Evolutionary conservation across 1,139 yeast genomes (phyloP).

Genomic region (Hyphopichia burtonii): DNA sequence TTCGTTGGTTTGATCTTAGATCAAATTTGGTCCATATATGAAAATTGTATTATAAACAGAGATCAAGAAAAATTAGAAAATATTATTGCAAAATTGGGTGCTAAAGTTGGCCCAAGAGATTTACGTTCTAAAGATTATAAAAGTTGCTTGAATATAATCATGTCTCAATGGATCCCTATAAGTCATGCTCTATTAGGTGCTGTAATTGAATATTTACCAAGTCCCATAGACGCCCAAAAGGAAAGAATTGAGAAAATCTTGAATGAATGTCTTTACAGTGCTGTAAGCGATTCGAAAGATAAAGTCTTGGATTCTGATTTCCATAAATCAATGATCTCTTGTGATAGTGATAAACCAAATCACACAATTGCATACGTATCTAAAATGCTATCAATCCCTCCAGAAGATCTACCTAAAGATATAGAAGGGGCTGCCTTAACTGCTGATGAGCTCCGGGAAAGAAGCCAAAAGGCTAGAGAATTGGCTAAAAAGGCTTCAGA

Average conservation of each 20-base stretch:
- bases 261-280: slow-evolving; percentile 43
- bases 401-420: slow-evolving; percentile 71
- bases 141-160: slow-evolving; percentile 59
- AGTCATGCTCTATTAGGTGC: slow-evolving; percentile 82
- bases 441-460: slow-evolving; percentile 63
- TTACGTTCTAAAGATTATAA: slow-evolving; percentile 76
- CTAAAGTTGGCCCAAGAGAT: slow-evolving; percentile 74
- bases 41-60: slow-evolving; percentile 61
- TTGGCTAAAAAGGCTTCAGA: slow-evolving; percentile 70
- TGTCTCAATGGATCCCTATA: slow-evolving; percentile 94
- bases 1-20: slow-evolving; percentile 88
- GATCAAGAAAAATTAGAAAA: slow-evolving; percentile 72
- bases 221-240: slow-evolving; percentile 74
- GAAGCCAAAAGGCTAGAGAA: slow-evolving; percentile 68
- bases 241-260: slow-evolving; percentile 69
- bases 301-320: slow-evolving; percentile 47
- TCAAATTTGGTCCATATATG: slow-evolving; percentile 90
- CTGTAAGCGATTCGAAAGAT: slow-evolving; percentile 43
- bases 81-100: slow-evolving; percentile 67
- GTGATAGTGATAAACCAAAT: slow-evolving; percentile 55
- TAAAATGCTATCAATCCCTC: slow-evolving; percentile 83
- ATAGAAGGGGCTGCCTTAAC: slow-evolving; percentile 30
- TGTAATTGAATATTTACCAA: slow-evolving; percentile 82
- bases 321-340: slow-evolving; percentile 56
- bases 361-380: slow-evolving; percentile 83